A percentile compares a stretch with the other conserved stretches of the same genome.
phyloP scores from a whole-genome alignment of 2,329 filamentous ascomycete genomes.

The Rosellinia necatrix region DNA sequence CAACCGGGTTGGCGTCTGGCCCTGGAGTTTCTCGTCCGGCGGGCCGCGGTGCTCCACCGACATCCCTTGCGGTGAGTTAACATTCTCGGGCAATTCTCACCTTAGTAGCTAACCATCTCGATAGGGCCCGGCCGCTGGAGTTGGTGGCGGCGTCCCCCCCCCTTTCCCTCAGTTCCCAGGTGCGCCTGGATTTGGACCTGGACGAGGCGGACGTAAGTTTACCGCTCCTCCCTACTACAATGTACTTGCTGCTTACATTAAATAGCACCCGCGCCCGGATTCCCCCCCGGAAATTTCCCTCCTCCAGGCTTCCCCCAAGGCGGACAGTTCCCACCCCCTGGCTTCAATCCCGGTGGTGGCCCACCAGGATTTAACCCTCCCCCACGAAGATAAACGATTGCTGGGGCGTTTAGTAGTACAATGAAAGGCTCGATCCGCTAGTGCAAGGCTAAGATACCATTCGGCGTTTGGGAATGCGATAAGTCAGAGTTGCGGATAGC shows the following conservation, averaged over 20 bases:
- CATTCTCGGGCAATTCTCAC: background rate
- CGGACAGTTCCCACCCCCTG: conserved; percentile 55
- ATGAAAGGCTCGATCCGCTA: conserved; percentile 12
- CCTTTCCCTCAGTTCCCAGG: conserved; percentile 60
- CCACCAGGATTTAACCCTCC: conserved; percentile 76
- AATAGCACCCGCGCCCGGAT: conserved; percentile 36
- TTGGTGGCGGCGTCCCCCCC: conserved; percentile 71
- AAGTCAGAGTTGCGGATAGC: conserved; percentile 30
- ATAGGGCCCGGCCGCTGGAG: conserved; percentile 80
- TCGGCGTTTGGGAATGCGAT: conserved; percentile 41
- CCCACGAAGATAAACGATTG: conserved; percentile 57
- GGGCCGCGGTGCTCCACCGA: conserved; percentile 75
- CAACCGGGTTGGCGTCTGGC: conserved; percentile 76
- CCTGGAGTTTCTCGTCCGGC: conserved; percentile 90
- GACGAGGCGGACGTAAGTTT: conserved; percentile 60
- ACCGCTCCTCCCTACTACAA: conserved; percentile 3
- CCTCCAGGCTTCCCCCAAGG: conserved; percentile 50
- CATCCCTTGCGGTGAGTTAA: conserved; percentile 74
- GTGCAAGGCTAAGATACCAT: conserved; percentile 27
- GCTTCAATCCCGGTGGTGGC: conserved; percentile 57
- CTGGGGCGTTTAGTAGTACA: conserved; percentile 13
- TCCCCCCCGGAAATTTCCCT: conserved; percentile 49
- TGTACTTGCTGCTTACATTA: conserved; percentile 25
- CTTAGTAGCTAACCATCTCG: conserved; percentile 31
- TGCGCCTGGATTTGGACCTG: conserved; percentile 53